Conservation (phyloP, 2,329 filamentous ascomycete species). For the Clonostachys rhizophaga region DNA sequence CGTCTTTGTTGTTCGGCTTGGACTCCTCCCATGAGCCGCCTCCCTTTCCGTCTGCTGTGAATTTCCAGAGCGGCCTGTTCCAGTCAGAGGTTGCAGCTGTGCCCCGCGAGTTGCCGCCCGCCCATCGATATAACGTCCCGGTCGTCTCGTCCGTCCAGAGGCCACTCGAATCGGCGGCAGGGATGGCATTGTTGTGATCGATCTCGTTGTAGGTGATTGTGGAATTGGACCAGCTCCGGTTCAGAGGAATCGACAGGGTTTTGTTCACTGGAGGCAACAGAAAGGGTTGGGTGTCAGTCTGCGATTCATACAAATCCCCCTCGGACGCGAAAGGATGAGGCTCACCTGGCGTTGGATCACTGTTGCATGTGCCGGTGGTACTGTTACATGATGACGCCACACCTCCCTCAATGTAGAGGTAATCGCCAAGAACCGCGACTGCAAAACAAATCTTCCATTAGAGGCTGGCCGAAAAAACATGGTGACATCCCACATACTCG, state of each 20-base stretch:
- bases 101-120: not conserved
- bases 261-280: conserved; percentile 6
- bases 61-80: conserved; percentile 16
- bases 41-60: conserved; percentile 20
- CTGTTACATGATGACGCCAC: conserved; percentile 11
- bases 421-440: conserved; percentile 17
- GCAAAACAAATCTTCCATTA: too few species aligned
- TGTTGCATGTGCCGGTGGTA: too few species aligned
- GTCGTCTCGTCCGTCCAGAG: conserved; percentile 17
- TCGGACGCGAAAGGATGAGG: too few species aligned
- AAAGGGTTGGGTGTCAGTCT: too few species aligned
- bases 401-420: conserved; percentile 32
- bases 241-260: conserved; percentile 25
- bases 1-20: conserved; percentile 17
- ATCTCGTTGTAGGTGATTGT: conserved; percentile 14
- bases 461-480: too few species aligned
- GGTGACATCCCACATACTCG: too few species aligned
- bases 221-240: conserved; percentile 24
- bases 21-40: conserved; percentile 21
- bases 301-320: too few species aligned
- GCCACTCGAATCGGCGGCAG: conserved; percentile 15
- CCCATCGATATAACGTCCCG: conserved; percentile 25
- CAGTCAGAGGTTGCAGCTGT: too few species aligned
- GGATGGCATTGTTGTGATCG: conserved; percentile 10
- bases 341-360: too few species aligned